Percentiles rank a stretch among this genome's conserved stretches.
Evolutionary conservation across 805 yeast species (phyloP).

Genomic region (Barnettozyma populi): DNA sequence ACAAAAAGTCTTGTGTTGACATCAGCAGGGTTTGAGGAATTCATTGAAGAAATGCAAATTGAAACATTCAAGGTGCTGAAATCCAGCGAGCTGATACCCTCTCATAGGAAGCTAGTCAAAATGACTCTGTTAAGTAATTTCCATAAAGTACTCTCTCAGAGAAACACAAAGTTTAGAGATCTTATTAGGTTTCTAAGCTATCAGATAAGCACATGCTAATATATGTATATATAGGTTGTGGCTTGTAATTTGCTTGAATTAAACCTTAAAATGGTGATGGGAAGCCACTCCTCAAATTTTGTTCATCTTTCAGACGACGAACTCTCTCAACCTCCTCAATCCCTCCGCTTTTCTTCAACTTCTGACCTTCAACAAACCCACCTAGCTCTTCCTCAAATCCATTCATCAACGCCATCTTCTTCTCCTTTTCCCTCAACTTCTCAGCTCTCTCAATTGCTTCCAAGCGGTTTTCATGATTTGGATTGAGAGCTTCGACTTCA

Average conservation of each 20-base stretch:
- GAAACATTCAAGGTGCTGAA: slow-evolving; percentile 1
- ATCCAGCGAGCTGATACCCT: not conserved
- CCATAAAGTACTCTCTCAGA: slow-evolving; percentile 7
- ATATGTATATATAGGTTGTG: not conserved
- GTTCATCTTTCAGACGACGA: slow-evolving; percentile 62
- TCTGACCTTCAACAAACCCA: slow-evolving; percentile 73
- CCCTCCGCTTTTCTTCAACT: slow-evolving; percentile 81
- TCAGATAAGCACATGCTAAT: not conserved
- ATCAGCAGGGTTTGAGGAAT: slow-evolving; percentile 4
- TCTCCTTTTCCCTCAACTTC: slow-evolving; percentile 66
- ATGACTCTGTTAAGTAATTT: slow-evolving; percentile 10
- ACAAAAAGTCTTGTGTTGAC: slow-evolving; percentile 4
- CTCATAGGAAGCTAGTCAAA: not conserved
- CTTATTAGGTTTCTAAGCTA: slow-evolving; percentile 5
- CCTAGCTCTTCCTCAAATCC: slow-evolving; percentile 84
- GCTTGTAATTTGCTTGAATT: too few relatives aligned
- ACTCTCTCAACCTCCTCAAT: slow-evolving; percentile 76
- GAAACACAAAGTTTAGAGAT: slow-evolving; percentile 13
- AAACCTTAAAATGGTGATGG: slow-evolving; percentile 23
- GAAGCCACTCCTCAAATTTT: slow-evolving; percentile 54
- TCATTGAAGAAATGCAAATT: slow-evolving; percentile 5
- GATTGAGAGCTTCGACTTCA: slow-evolving; percentile 74
- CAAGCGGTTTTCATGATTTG: slow-evolving; percentile 78
- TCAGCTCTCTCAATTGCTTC: slow-evolving; percentile 91
- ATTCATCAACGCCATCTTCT: slow-evolving; percentile 46